Base-by-base conservation (phyloP, 495 filamentous ascomycete genomes). In the Penicillium flavigenum region DNA sequence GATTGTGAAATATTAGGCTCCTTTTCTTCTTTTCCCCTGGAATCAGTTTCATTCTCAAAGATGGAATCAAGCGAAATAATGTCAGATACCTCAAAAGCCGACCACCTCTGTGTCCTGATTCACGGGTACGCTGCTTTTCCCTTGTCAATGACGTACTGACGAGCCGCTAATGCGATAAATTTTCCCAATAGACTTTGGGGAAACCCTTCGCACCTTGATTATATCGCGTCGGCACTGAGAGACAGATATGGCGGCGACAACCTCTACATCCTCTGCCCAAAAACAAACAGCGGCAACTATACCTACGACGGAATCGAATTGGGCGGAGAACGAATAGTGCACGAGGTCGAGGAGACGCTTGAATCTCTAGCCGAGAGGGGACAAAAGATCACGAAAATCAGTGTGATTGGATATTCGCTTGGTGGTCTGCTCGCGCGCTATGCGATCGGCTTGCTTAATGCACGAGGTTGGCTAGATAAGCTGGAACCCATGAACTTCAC, bases 241-340 rank as follows among this genome's bases (percentile, higher is more conserved):
- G 81, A 82, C 14, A 78, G 83, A 63, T 76, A 90, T 67, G 72
- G 83, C 17, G 80, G 84, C 60, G 82, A 88, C 8, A 61, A 78
- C 29, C 69, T 97, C 6, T 80, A 92, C 67, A 83, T 96, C 51
- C 81, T 96, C 24, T 76, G 86, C 31, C 82, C 87, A 4, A 88
- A 92, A 73, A 81, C 85, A 55, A 98, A 97, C 70, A 78, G 83
- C 51, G 90, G 91, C 5, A 87, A 76, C 57, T 89, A 87, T 72
- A 98, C 93, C 22, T 98, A 98, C 71, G 93, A 98, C 73, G 93
- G 93, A 51, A 91, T 98, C 66, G 92, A 97, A 63, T 76, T 87
- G 9, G 90, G 92, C 54, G 93, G 90, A 56, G 93, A 98, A 78
- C 86, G 93, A 39, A 85, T 97, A 31, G 88, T 87, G 19, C 76